Evolutionary conservation across 2,329 filamentous ascomycete species (phyloP), one percentile per base, ranked within the genome.

Genomic region (Cryphonectria naterciae): DNA sequence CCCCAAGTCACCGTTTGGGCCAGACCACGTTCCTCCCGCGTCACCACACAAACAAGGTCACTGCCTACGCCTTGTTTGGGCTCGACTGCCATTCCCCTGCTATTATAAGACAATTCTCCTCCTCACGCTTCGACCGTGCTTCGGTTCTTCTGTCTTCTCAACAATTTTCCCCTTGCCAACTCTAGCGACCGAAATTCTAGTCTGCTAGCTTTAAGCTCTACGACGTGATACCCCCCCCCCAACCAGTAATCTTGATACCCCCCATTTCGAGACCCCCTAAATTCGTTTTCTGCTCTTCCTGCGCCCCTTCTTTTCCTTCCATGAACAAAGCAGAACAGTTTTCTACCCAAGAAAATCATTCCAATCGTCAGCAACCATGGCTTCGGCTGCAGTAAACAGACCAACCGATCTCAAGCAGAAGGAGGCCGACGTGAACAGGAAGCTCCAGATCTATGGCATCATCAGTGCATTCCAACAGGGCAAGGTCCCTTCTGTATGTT

Each of bases 401-500:
- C 93, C 93, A 43, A 91, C 89, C 73, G 87, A 96, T 81, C 77
- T 87, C 73, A 91, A 92, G 84, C 81, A 88, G 80, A 95, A 95
- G 87, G 93, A 97, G 84, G 88, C 87, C 75, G 91, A 97, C 80
- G 91, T 98, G 83, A 96, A 96, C 83, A 89, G 91, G 80, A 99
- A 99, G 86, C 90, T 99, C 67, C 95, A 98, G 83, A 83, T 98
- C 52, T 99, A 97, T 78, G 96, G 95, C 78, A 98, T 98, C 81
- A 88, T 91, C 82, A 83, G 80, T 85, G 95, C 94, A 67, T 98
- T 98, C 81, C 87, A 92, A 79, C 88, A 90, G 76, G 95, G 95
- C 85, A 98, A 98, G 82, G 91, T 95, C 62, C 95, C 95, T 74
- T 97, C 95, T 77, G 90, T 95, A 88, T 79, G 90, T 85, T 65